A percentile compares a stretch with the other conserved stretches of the same genome.
phyloP scores from a whole-genome alignment of 306 rosid genomes.

The Vachellia pachyceras region DNA sequence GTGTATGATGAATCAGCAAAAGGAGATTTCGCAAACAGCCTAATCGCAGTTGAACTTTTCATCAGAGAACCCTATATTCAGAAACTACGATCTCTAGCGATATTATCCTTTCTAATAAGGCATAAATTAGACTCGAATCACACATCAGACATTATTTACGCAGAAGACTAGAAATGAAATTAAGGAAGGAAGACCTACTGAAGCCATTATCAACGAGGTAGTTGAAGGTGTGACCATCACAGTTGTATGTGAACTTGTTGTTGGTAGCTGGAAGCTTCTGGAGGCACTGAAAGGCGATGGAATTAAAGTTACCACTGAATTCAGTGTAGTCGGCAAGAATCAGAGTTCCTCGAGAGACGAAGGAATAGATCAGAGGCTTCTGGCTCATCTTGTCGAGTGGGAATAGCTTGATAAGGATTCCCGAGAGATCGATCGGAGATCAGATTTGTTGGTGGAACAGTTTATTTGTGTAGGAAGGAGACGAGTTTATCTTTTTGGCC shows the following conservation, averaged over 20 bases:
- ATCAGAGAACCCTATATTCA: background rate
- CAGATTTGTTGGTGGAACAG: constrained; percentile 9
- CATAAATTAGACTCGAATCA: background rate
- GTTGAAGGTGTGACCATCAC: constrained; percentile 93
- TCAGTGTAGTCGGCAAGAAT: constrained; percentile 93
- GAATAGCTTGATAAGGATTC: constrained; percentile 22
- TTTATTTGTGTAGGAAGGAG: background rate
- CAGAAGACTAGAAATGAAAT: background rate
- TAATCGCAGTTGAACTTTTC: constrained; percentile 25
- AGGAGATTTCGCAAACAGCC: constrained; percentile 15
- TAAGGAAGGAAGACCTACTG: constrained; percentile 54
- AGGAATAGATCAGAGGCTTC: constrained; percentile 95
- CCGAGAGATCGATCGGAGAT: constrained; percentile 21
- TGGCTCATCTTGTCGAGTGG: constrained; percentile 43
- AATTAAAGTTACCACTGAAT: constrained; percentile 94
- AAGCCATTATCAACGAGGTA: constrained; percentile 93
- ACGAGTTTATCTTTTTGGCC: constrained; percentile 8
- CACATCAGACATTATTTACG: background rate
- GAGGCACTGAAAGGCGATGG: constrained; percentile 96
- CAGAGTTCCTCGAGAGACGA: constrained; percentile 89
- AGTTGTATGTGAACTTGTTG: constrained; percentile 97
- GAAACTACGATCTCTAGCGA: background rate
- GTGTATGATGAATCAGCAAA: background rate
- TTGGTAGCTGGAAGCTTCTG: constrained; percentile 94
- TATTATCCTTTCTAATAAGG: background rate